Percentiles rank a stretch among this genome's conserved stretches.
These are phyloP conservation scores for Sicyos edulis DNA, from an alignment of 306 rosid genomes.

Conservation along the genomic window DNA sequence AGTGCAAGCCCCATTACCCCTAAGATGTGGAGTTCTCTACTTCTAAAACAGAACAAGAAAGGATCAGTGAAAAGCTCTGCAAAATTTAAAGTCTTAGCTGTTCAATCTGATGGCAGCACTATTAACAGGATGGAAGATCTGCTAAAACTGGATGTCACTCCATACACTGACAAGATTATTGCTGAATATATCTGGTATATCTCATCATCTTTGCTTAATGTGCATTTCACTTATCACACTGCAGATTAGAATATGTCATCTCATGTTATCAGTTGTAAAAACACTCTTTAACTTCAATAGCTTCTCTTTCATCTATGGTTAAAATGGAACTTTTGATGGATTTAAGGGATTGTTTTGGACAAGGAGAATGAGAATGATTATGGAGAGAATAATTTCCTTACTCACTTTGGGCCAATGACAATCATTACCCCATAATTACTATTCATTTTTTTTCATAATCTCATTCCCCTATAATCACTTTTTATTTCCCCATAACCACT, in stretches of 20 bases:
- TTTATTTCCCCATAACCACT: no score
- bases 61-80: slow-evolving; percentile 39
- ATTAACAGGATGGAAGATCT: slow-evolving; percentile 72
- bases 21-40: slow-evolving; percentile 70
- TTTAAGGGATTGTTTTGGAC: no score
- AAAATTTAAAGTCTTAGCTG: slow-evolving; percentile 50
- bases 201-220: slow-evolving; percentile 4
- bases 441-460: no score
- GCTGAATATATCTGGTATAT: slow-evolving; percentile 94
- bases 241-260: not conserved
- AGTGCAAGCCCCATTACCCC: slow-evolving; percentile 47
- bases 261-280: not conserved
- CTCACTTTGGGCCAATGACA: no score
- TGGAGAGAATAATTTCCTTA: no score
- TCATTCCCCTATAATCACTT: no score
- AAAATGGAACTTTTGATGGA: no score
- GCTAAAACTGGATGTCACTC: slow-evolving; percentile 73
- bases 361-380: no score
- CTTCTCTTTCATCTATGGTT: not conserved
- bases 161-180: slow-evolving; percentile 75
- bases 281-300: not conserved
- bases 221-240: not conserved
- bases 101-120: slow-evolving; percentile 53
- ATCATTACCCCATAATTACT: no score
- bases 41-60: slow-evolving; percentile 65